These are phyloP conservation scores for Fusarium illudens DNA, from an alignment of 2,329 filamentous ascomycete genomes.

Conservation along the genomic window DNA sequence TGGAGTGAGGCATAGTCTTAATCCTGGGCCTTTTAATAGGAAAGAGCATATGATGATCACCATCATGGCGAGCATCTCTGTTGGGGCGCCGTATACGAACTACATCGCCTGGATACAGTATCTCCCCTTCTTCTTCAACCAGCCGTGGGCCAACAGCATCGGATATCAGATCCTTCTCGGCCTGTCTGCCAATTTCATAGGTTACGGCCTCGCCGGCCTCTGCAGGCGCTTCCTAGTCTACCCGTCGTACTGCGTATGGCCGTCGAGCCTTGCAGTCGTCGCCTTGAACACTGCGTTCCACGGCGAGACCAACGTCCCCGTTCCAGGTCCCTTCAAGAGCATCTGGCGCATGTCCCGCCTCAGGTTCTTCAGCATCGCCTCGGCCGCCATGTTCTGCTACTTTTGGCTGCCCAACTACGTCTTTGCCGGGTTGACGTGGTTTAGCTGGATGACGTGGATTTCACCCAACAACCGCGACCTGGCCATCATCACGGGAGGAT, in stretches of 20 bases:
- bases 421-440: conserved; percentile 56
- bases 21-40: conserved; percentile 64
- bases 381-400: conserved; percentile 59
- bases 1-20: conserved; percentile 58
- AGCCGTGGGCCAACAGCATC: conserved; percentile 57
- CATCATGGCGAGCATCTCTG: conserved; percentile 68
- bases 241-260: conserved; percentile 63
- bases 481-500: conserved; percentile 48
- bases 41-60: conserved; percentile 70
- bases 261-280: conserved; percentile 59
- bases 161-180: conserved; percentile 60
- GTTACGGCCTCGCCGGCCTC: conserved; percentile 63
- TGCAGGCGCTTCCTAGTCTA: conserved; percentile 61
- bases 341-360: conserved; percentile 54
- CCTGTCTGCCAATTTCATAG: conserved; percentile 62
- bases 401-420: conserved; percentile 64
- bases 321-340: conserved; percentile 43
- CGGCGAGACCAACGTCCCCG: conserved; percentile 46
- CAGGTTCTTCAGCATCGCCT: conserved; percentile 56
- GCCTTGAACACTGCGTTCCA: conserved; percentile 61
- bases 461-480: conserved; percentile 52
- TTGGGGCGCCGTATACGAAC: conserved; percentile 57
- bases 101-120: conserved; percentile 61
- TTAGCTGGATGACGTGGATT: conserved; percentile 65
- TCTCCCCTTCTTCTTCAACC: conserved; percentile 60